Conservation (phyloP, 129 eudicot genomes). For the Saussurea involucrata region DNA sequence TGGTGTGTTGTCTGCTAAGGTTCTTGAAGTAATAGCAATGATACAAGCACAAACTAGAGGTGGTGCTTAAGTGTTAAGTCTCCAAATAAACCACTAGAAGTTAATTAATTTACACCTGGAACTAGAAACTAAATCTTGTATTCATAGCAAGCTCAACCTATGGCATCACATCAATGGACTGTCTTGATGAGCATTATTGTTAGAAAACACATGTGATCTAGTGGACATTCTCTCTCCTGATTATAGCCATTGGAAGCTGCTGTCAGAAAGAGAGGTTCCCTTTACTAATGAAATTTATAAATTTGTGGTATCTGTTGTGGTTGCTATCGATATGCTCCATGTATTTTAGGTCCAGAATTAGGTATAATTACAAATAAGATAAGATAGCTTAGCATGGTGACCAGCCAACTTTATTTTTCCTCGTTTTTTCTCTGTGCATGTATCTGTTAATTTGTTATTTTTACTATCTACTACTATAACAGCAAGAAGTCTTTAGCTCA, state of each 20-base stretch:
- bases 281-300: background rate
- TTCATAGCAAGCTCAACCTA: background rate
- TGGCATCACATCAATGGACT: background rate
- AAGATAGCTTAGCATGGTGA: background rate
- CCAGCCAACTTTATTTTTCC: background rate
- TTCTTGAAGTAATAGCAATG: background rate
- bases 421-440: constrained; percentile 10
- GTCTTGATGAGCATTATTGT: background rate
- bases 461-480: constrained; percentile 1
- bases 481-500: background rate
- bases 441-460: background rate
- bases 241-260: background rate
- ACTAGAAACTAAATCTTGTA: constrained; percentile 8
- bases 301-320: background rate
- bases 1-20: background rate
- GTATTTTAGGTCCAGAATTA: constrained; percentile 4
- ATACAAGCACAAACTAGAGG: background rate
- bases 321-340: background rate
- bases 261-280: constrained; percentile 6
- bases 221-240: background rate
- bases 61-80: background rate
- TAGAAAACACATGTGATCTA: background rate
- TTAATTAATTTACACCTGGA: background rate
- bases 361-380: constrained; percentile 4
- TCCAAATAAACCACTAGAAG: background rate